Conservation (phyloP, 176 grass and related monocot genomes). For the Aegilops bicornis region DNA sequence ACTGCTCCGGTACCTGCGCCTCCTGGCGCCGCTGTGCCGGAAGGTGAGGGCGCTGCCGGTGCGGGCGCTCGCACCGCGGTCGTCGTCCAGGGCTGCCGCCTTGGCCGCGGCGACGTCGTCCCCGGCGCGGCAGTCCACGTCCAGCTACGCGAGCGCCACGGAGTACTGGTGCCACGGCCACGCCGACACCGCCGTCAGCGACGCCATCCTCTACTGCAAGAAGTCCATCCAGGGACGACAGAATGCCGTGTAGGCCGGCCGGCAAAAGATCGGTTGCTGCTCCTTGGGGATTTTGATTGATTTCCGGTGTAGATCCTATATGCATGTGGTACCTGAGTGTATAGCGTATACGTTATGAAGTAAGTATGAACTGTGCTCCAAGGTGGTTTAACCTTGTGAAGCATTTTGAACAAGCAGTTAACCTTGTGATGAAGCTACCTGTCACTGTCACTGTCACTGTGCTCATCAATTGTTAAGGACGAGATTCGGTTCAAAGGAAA, state of each 20-base stretch:
- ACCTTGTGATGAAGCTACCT: constrained; percentile 11
- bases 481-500: not conserved
- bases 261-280: not conserved
- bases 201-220: constrained; percentile 97
- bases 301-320: not conserved
- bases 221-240: constrained; percentile 58
- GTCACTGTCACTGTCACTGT: not conserved
- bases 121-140: constrained; percentile 35
- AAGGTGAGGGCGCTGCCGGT: constrained; percentile 58
- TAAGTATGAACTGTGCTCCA: constrained; percentile 20
- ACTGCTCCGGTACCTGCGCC: constrained; percentile 66
- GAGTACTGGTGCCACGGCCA: constrained; percentile 75
- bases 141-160: constrained; percentile 25
- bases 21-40: constrained; percentile 71
- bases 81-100: not conserved
- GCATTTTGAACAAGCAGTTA: constrained; percentile 23
- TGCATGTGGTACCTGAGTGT: constrained; percentile 30
- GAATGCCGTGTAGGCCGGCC: constrained; percentile 11
- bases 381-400: constrained; percentile 42
- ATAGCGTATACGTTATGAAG: constrained; percentile 13
- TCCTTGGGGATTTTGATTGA: constrained; percentile 5
- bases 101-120: not conserved
- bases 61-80: constrained; percentile 23
- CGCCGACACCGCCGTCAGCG: constrained; percentile 70
- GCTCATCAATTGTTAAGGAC: not conserved